Percentiles rank a stretch among this genome's conserved stretches.
phyloP scores from a whole-genome alignment of 495 filamentous ascomycete genomes.

The Aspergillus avenaceus region DNA sequence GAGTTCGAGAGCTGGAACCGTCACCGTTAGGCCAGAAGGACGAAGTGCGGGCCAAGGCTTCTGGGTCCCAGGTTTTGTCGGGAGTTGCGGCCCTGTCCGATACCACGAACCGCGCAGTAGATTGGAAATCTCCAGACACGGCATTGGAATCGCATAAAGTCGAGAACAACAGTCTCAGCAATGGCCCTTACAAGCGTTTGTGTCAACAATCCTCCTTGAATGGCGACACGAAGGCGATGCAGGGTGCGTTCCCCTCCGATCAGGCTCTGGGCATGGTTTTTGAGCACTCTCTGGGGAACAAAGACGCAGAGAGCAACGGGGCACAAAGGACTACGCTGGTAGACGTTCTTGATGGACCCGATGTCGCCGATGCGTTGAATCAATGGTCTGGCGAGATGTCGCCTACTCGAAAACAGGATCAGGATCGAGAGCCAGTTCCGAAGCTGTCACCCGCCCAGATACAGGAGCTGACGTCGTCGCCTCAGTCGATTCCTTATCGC shows the following conservation, averaged over 20 bases:
- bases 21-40: background rate
- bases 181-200: background rate
- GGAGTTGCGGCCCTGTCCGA: background rate
- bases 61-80: background rate
- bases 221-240: constrained; percentile 13
- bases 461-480: constrained; percentile 52
- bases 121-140: background rate
- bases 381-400: constrained; percentile 13
- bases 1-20: background rate
- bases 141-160: background rate
- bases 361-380: constrained; percentile 7
- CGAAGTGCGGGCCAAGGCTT: background rate
- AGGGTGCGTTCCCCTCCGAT: constrained; percentile 12
- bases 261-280: constrained; percentile 18
- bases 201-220: constrained; percentile 1
- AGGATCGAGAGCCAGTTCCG: constrained; percentile 40
- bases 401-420: constrained; percentile 12
- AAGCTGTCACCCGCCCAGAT: constrained; percentile 52
- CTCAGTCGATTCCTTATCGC: constrained; percentile 46
- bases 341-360: constrained; percentile 17
- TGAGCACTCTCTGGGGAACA: constrained; percentile 10
- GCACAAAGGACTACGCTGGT: constrained; percentile 16
- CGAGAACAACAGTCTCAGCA: background rate
- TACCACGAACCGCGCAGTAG: background rate
- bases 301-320: constrained; percentile 1